Evolutionary conservation across 176 grass and related monocot genomes (phyloP), one percentile per base, ranked within the genome.

Genomic region (Miscanthus lutarioriparius): DNA sequence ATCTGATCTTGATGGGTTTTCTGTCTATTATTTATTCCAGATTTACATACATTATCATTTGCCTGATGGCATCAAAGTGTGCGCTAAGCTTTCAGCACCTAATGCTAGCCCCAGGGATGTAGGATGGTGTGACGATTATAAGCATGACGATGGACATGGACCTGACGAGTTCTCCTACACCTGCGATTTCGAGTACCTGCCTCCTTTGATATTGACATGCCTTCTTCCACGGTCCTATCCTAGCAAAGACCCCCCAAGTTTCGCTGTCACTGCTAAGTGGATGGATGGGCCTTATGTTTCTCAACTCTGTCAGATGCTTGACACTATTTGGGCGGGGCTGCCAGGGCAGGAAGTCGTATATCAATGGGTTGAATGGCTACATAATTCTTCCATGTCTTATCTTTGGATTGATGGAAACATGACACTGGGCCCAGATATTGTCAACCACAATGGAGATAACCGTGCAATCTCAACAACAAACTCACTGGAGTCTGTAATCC

Each of bases 291-390:
- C 41, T 65, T 81, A 88, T 78, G 89, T 88, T 80, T 88, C 80
- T 16, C 72, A 27, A 61, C 70, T 93, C 28, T 94, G 86, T 69
- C 14, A 73, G 64, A 94, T 83, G 75, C 78, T 94, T 70, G 88
- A 94, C 20, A 74, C 83, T 64, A 91, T 94, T 13, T 91, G 92
- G 88, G 78, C 51, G 58, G 92, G 84, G 65, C 80, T 91, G 39
- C 83, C 45, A 27, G 80, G 86, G 19, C 92, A 89, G 19, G 92
- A 94, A 88, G 66, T 91, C 10, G 70, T 86, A 14, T 93, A 93
- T 61, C 92, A 69, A 5, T 93, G 92, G 86, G 83, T 93, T 67
- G 88, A 93, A 36, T 91, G 88, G 88, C 65, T 93, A 43, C 45
- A 68, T n/a, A 68, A 72, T 75, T 83, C 65, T 38, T 91, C 86